These are phyloP conservation scores for Erysimum cheiranthoides DNA, from an alignment of 345 rosid genomes.

Conservation along the genomic window DNA sequence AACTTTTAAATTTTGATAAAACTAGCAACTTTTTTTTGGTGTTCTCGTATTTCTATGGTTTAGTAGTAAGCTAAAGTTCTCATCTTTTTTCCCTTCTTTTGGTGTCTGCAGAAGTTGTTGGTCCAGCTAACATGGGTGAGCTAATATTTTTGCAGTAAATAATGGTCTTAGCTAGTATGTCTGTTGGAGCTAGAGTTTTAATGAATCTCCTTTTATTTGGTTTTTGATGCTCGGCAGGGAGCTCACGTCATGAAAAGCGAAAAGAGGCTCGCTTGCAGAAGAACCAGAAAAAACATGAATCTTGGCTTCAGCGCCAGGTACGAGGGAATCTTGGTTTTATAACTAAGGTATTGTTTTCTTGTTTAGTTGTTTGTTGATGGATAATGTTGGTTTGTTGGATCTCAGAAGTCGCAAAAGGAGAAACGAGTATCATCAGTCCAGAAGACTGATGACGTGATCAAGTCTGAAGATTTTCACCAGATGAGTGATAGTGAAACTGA, in stretches of 20 bases:
- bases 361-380: constrained; percentile 12
- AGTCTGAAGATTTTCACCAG: constrained; percentile 32
- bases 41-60: not conserved
- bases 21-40: not conserved
- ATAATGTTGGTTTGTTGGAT: constrained; percentile 16
- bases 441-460: constrained; percentile 28
- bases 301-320: constrained; percentile 75
- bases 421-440: constrained; percentile 38
- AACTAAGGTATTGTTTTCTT: not conserved
- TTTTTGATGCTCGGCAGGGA: constrained; percentile 42
- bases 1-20: not conserved
- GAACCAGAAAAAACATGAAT: constrained; percentile 56
- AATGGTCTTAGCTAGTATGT: not conserved
- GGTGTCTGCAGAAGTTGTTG: constrained; percentile 14
- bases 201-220: not conserved
- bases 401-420: constrained; percentile 54
- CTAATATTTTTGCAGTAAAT: not conserved
- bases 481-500: constrained; percentile 30
- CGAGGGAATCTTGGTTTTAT: not conserved
- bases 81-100: not conserved
- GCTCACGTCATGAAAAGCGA: constrained; percentile 63
- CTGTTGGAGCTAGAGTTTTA: not conserved
- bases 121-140: constrained; percentile 31
- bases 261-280: constrained; percentile 65
- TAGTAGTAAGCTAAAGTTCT: constrained; percentile 4